Conservation (phyloP, 2,329 filamentous ascomycete species). For the Teratosphaeria nubilosa region DNA sequence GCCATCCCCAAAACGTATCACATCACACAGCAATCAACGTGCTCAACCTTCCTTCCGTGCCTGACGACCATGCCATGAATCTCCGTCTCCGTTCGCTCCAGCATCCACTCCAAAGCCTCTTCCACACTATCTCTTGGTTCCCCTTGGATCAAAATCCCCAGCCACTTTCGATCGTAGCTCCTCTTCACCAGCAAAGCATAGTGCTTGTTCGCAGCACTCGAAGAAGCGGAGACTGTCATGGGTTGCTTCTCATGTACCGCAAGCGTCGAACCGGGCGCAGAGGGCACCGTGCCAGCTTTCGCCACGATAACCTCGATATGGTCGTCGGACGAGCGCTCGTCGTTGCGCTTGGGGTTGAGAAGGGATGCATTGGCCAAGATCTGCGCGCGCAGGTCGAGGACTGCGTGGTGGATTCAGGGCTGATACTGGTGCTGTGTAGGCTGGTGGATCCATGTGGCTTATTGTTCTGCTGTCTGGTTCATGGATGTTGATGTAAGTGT, state of each 20-base stretch:
- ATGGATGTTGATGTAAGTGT: background rate
- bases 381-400: slow-evolving; percentile 5
- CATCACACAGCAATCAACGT: background rate
- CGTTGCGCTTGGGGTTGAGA: background rate
- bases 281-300: background rate
- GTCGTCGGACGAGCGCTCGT: background rate
- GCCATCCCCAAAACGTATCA: background rate
- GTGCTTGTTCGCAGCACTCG: background rate
- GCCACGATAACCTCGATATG: slow-evolving; percentile 4
- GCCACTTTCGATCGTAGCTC: background rate
- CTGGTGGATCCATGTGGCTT: background rate
- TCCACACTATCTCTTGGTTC: slow-evolving; percentile 2
- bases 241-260: background rate
- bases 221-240: background rate
- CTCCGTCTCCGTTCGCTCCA: background rate
- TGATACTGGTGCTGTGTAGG: background rate
- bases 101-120: slow-evolving; percentile 2
- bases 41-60: background rate
- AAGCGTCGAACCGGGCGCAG: background rate
- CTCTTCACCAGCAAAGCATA: background rate
- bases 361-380: slow-evolving; percentile 4
- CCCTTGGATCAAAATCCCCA: background rate
- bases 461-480: background rate
- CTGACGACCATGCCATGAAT: background rate
- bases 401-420: background rate